Evolutionary conservation across 352 stramenopile species (phyloP).

Genomic region (Phytophthora nicotianae): DNA sequence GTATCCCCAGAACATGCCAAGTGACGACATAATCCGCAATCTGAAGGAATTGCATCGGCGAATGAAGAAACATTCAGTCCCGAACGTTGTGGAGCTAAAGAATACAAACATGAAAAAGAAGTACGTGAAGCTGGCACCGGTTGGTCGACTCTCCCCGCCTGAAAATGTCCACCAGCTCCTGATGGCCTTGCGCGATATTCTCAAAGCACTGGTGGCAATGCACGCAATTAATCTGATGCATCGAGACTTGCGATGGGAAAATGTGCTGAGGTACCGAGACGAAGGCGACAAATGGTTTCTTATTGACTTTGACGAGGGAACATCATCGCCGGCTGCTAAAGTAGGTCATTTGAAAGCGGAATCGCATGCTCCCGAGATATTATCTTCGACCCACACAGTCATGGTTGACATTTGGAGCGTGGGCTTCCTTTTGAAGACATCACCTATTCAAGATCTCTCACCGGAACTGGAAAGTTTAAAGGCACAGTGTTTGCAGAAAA

Average conservation of each 20-base stretch:
- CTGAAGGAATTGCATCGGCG: too few relatives aligned
- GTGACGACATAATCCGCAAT: too few relatives aligned
- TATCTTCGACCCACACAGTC: constrained; percentile 15
- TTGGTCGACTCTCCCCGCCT: too few relatives aligned
- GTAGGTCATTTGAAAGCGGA: too few relatives aligned
- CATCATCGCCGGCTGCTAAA: constrained; percentile 5
- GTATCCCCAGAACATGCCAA: too few relatives aligned
- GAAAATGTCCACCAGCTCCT: too few relatives aligned
- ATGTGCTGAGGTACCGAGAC: constrained; percentile 18
- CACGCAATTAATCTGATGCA: neutral
- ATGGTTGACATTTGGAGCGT: constrained; percentile 21
- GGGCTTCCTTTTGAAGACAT: constrained; percentile 17
- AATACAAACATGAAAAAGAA: too few relatives aligned
- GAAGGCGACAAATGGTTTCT: constrained; percentile 16
- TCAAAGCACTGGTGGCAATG: too few relatives aligned
- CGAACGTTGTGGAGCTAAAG: too few relatives aligned
- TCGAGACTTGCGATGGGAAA: constrained; percentile 13
- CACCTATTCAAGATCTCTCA: constrained; percentile 6
- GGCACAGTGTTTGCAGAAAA: constrained; percentile 12
- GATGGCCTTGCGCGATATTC: too few relatives aligned
- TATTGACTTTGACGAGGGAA: constrained; percentile 5
- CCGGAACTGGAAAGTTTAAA: constrained; percentile 5
- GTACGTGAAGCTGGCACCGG: too few relatives aligned
- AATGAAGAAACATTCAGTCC: too few relatives aligned
- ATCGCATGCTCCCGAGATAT: constrained; percentile 29